A percentile compares a stretch with the other conserved stretches of the same genome.
Conservation (phyloP, 139 green algal genomes). For the Chlorella ohadii region DNA sequence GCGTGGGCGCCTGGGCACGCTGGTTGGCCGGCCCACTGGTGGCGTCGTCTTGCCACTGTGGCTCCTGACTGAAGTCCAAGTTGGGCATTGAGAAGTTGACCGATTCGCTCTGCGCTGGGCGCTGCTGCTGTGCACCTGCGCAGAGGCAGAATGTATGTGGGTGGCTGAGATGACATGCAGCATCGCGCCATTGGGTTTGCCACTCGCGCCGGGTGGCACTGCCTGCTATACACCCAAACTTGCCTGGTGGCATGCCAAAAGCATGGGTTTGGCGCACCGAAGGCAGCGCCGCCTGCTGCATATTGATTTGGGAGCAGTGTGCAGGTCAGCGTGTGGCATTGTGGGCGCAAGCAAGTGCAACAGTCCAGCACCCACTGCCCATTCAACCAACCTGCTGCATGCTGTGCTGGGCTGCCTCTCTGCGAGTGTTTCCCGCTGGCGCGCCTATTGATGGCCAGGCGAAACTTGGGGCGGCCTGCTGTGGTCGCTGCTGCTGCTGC, state of each 20-base stretch:
- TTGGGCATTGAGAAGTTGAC: conserved; percentile 26
- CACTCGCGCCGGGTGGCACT: no score
- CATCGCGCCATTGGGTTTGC: no score
- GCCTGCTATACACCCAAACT: no score
- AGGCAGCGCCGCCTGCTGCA: no score
- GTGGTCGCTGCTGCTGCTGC: neutral
- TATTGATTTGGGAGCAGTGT: no score
- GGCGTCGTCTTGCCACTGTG: conserved; percentile 17
- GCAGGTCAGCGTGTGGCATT: no score
- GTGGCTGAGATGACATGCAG: no score
- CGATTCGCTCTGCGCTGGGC: neutral
- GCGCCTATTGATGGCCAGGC: conserved; percentile 2
- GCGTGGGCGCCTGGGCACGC: neutral
- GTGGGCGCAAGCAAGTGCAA: no score
- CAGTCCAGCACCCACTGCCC: no score
- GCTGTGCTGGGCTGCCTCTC: neutral
- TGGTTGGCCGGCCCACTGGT: neutral
- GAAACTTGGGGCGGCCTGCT: neutral
- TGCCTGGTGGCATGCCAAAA: no score
- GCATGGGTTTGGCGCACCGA: no score
- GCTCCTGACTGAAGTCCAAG: neutral
- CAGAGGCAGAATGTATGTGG: no score
- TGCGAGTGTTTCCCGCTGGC: neutral
- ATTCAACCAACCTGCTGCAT: neutral
- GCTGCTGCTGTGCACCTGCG: neutral